Percentiles rank a stretch among this genome's conserved stretches.
phyloP scores from a whole-genome alignment of 2,329 filamentous ascomycete species.

The Claviceps pazoutovae region DNA sequence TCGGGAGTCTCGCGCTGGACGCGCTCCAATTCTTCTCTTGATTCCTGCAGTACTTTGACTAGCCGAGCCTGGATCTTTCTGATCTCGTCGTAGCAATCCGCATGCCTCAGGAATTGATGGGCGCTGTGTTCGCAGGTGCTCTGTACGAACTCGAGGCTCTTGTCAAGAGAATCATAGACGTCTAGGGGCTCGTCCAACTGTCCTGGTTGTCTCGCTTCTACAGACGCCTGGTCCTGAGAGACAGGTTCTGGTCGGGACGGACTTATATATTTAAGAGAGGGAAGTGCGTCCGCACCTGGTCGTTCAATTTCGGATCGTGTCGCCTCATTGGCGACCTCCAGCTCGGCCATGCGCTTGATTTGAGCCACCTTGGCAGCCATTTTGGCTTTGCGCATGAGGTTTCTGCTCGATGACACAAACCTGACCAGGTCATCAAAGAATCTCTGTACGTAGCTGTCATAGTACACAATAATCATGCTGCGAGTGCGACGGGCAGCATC shows the following conservation, averaged over 20 bases:
- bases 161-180: slow-evolving; percentile 62
- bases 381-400: slow-evolving; percentile 75
- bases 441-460: slow-evolving; percentile 75
- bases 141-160: slow-evolving; percentile 66
- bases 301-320: slow-evolving; percentile 24
- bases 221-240: slow-evolving; percentile 11
- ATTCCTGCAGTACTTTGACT: slow-evolving; percentile 45
- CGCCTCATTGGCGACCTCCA: slow-evolving; percentile 40
- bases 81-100: slow-evolving; percentile 69
- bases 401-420: slow-evolving; percentile 65
- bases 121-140: slow-evolving; percentile 73
- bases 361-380: slow-evolving; percentile 64
- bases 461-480: slow-evolving; percentile 76
- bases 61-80: slow-evolving; percentile 53
- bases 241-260: slow-evolving; percentile 20
- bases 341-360: slow-evolving; percentile 45
- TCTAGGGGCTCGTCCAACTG: slow-evolving; percentile 19
- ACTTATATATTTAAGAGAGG: slow-evolving; percentile 27
- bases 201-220: background rate
- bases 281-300: slow-evolving; percentile 17
- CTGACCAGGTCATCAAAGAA: slow-evolving; percentile 74
- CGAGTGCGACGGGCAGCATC: slow-evolving; percentile 50
- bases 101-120: slow-evolving; percentile 78
- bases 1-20: slow-evolving; percentile 38
- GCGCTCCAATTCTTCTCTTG: slow-evolving; percentile 44